A percentile compares a stretch with the other conserved stretches of the same genome.
Evolutionary conservation across 192 early-diverging fungal genomes (phyloP).

Genomic region (Coemansia sp.): DNA sequence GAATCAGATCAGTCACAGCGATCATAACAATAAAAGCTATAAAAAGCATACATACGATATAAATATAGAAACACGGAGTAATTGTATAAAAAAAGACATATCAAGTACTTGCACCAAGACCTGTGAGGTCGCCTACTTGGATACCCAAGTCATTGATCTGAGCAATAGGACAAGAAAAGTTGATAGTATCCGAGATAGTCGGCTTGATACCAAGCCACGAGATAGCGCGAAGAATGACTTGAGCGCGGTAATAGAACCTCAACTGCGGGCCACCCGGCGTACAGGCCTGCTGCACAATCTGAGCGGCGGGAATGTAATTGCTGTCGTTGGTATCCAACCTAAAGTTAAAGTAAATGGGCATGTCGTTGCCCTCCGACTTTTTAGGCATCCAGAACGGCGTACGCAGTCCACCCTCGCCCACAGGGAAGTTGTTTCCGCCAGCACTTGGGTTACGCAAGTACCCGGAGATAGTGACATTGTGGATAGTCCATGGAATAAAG

Average conservation of each 20-base stretch:
- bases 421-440: slow-evolving; percentile 42
- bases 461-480: slow-evolving; percentile 54
- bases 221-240: slow-evolving; percentile 47
- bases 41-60: background rate
- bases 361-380: slow-evolving; percentile 27
- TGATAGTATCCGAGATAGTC: slow-evolving; percentile 43
- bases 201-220: slow-evolving; percentile 57
- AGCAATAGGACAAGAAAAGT: slow-evolving; percentile 47
- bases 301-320: slow-evolving; percentile 39
- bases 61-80: background rate
- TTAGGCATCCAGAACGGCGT: slow-evolving; percentile 52
- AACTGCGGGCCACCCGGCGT: slow-evolving; percentile 34
- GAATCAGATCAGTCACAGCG: background rate
- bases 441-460: slow-evolving; percentile 26
- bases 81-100: background rate
- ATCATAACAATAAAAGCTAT: background rate
- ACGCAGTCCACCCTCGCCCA: slow-evolving; percentile 45
- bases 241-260: slow-evolving; percentile 50
- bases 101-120: slow-evolving; percentile 1
- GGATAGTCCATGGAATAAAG: slow-evolving; percentile 57
- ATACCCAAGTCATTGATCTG: slow-evolving; percentile 49
- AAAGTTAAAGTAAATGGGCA: slow-evolving; percentile 53
- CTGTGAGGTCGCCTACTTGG: slow-evolving; percentile 45
- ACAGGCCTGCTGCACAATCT: slow-evolving; percentile 40
- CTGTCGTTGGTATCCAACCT: slow-evolving; percentile 37